A percentile compares a stretch with the other conserved stretches of the same genome.
These are phyloP conservation scores for Fusarium devonianum DNA, from an alignment of 2,329 filamentous ascomycete species.

Conservation along the genomic window DNA sequence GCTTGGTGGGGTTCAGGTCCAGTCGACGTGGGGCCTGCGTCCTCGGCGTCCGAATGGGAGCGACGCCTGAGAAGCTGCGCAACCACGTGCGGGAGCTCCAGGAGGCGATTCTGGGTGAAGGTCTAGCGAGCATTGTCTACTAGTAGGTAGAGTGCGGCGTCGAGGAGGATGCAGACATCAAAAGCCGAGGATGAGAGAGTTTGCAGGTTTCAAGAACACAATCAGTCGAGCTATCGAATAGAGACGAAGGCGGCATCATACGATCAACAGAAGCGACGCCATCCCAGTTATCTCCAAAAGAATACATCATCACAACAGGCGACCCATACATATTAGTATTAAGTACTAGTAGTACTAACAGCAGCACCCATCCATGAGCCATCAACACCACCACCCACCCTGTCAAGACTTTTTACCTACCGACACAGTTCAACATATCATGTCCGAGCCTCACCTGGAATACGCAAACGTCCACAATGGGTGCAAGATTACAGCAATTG, in stretches of 20 bases:
- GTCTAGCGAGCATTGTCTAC: constrained; percentile 23
- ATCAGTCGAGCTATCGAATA: background rate
- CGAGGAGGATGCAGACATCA: background rate
- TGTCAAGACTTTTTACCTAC: no score
- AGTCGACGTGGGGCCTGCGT: constrained; percentile 30
- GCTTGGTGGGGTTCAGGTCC: constrained; percentile 32
- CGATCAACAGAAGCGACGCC: constrained; percentile 12
- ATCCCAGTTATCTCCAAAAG: constrained; percentile 1
- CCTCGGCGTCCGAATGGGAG: constrained; percentile 37
- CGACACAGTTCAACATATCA: no score
- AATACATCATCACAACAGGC: constrained; percentile 7
- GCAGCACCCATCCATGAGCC: no score
- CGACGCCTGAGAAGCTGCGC: constrained; percentile 34
- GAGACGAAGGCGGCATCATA: constrained; percentile 16
- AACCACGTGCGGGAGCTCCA: constrained; percentile 35
- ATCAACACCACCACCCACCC: no score
- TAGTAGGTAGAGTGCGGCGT: no score
- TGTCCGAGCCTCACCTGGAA: no score
- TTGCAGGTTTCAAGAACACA: background rate
- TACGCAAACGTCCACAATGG: no score
- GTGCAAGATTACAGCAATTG: no score
- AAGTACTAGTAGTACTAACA: no score
- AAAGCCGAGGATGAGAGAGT: background rate
- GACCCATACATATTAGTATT: no score
- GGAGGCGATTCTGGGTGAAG: constrained; percentile 17